phyloP scores from a whole-genome alignment of 176 grass and related monocot genomes.

The Musa beccarii region DNA sequence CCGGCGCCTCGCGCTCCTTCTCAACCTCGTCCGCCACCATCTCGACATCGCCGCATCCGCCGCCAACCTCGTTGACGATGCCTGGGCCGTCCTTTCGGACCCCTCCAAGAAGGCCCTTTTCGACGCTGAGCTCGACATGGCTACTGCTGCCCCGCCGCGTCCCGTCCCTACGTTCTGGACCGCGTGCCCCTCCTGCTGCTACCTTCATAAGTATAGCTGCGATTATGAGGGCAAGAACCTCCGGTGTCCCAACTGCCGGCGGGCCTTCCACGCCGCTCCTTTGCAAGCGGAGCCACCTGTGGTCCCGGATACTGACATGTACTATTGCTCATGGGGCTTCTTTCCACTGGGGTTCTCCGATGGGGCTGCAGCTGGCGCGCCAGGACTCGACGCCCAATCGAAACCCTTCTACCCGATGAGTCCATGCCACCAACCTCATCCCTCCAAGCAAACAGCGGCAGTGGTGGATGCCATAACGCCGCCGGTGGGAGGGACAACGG shows the following conservation, averaged over 20 bases:
- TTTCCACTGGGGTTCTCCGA: constrained; percentile 60
- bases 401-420: constrained; percentile 25
- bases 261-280: constrained; percentile 52
- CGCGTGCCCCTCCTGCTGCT: constrained; percentile 42
- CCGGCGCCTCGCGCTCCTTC: constrained; percentile 48
- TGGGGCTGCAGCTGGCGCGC: constrained; percentile 30
- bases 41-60: constrained; percentile 37
- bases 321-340: constrained; percentile 94
- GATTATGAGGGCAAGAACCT: constrained; percentile 46
- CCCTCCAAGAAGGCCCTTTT: constrained; percentile 48
- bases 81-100: constrained; percentile 63
- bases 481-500: not conserved
- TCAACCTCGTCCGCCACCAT: constrained; percentile 26
- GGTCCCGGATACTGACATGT: constrained; percentile 74
- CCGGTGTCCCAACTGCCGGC: constrained; percentile 48
- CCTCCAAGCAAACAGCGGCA: not conserved
- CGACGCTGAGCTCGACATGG: constrained; percentile 39
- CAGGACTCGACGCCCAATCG: constrained; percentile 25
- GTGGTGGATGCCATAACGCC: not conserved
- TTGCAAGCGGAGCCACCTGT: constrained; percentile 52
- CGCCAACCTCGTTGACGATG: constrained; percentile 38
- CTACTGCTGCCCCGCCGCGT: constrained; percentile 8
- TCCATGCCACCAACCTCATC: constrained; percentile 5
- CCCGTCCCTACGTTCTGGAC: constrained; percentile 53
- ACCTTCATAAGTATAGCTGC: constrained; percentile 65